phyloP scores from a whole-genome alignment of 2,329 filamentous ascomycete species.

The Talaromyces atroroseus region DNA sequence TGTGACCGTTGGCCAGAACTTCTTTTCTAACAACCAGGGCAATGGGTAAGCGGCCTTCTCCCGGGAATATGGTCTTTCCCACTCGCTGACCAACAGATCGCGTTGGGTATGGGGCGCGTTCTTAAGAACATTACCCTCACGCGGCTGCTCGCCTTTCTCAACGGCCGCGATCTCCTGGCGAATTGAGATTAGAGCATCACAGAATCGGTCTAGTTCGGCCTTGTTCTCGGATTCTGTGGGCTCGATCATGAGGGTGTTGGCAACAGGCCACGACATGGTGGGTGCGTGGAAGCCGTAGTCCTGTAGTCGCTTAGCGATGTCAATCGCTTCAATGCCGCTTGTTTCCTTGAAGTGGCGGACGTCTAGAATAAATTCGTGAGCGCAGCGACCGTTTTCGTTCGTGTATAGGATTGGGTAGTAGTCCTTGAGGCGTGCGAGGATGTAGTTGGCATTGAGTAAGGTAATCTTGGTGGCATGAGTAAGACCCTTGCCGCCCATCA shows the following conservation, averaged over 20 bases:
- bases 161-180: constrained; percentile 76
- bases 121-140: constrained; percentile 77
- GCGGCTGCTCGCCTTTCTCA: constrained; percentile 71
- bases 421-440: constrained; percentile 76
- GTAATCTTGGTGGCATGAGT: constrained; percentile 87
- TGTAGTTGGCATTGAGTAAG: constrained; percentile 95
- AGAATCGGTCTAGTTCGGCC: constrained; percentile 88
- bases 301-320: constrained; percentile 92
- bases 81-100: constrained; percentile 70
- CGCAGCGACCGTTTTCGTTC: constrained; percentile 79
- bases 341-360: constrained; percentile 76
- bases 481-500: constrained; percentile 81
- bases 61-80: constrained; percentile 75
- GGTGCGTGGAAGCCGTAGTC: constrained; percentile 97
- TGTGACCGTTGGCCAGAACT: constrained; percentile 90
- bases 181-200: constrained; percentile 82
- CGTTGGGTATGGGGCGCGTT: constrained; percentile 80
- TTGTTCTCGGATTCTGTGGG: constrained; percentile 92
- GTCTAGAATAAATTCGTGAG: constrained; percentile 96
- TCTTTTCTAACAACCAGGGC: constrained; percentile 81
- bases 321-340: constrained; percentile 81
- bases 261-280: constrained; percentile 94
- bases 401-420: constrained; percentile 93
- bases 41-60: constrained; percentile 85
- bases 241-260: constrained; percentile 96